Percentiles rank a stretch among this genome's conserved stretches.
Conservation (phyloP, 164 flowering plant genomes). For the Chimonanthus salicifolius region DNA sequence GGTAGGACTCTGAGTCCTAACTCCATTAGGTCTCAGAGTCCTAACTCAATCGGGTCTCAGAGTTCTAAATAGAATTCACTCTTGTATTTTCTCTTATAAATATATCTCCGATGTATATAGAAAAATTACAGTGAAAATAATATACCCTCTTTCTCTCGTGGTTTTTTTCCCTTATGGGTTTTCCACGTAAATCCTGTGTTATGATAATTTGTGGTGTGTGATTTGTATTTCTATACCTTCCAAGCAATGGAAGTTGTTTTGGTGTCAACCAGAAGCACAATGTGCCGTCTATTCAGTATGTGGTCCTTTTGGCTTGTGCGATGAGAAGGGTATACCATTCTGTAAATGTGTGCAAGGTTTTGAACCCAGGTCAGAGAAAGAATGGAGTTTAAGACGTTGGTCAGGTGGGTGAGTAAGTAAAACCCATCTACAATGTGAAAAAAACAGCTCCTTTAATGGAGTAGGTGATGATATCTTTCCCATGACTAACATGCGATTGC, state of each 20-base stretch:
- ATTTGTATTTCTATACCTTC: too few relatives aligned
- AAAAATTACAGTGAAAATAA: too few relatives aligned
- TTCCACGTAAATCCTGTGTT: too few relatives aligned
- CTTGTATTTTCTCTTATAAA: too few relatives aligned
- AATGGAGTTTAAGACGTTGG: conserved; percentile 12
- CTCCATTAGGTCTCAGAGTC: too few relatives aligned
- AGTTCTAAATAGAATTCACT: too few relatives aligned
- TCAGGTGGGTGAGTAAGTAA: conserved; percentile 28
- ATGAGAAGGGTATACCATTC: not conserved
- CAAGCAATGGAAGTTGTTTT: conserved; percentile 17
- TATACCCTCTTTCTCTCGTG: too few relatives aligned
- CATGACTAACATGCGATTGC: conserved; percentile 4
- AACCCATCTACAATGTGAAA: conserved; percentile 13
- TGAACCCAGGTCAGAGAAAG: not conserved
- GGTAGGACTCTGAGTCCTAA: too few relatives aligned
- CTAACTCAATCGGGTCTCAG: too few relatives aligned
- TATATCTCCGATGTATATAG: too few relatives aligned
- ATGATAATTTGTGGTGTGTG: too few relatives aligned
- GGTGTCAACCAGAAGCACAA: conserved; percentile 17
- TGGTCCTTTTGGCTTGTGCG: conserved; percentile 25
- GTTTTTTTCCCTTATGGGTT: too few relatives aligned
- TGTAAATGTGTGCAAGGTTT: conserved; percentile 23
- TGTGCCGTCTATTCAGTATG: conserved; percentile 19
- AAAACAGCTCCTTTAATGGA: not conserved
- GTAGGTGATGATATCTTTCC: not conserved